Evolutionary conservation across 129 eudicot species (phyloP).

Genomic region (Sambucus nigra): DNA sequence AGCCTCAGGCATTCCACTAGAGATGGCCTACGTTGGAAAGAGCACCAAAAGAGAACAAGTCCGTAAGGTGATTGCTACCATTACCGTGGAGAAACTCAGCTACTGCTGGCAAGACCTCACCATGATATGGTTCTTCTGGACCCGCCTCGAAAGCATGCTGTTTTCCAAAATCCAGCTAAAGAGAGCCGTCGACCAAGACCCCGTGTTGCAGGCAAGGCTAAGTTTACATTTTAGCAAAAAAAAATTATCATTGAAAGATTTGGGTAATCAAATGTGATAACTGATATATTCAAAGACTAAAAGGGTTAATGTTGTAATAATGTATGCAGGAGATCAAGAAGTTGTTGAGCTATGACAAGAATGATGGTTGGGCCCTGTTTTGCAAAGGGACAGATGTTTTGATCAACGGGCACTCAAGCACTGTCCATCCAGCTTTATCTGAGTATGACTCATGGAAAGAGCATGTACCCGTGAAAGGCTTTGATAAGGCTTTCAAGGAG

Average conservation of each 20-base stretch:
- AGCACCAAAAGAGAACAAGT: slow-evolving; percentile 33
- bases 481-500: too few relatives aligned
- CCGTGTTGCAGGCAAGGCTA: slow-evolving; percentile 42
- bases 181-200: slow-evolving; percentile 40
- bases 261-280: too few relatives aligned
- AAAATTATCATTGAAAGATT: too few relatives aligned
- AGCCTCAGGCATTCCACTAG: slow-evolving; percentile 33
- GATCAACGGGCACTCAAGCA: too few relatives aligned
- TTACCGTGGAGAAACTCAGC: slow-evolving; percentile 35
- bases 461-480: too few relatives aligned
- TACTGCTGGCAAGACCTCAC: slow-evolving; percentile 16
- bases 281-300: too few relatives aligned
- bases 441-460: too few relatives aligned
- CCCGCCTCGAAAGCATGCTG: slow-evolving; percentile 60
- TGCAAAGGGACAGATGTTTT: slow-evolving; percentile 41
- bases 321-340: slow-evolving; percentile 55
- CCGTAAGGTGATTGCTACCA: slow-evolving; percentile 24
- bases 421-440: slow-evolving; percentile 24
- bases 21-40: too few relatives aligned
- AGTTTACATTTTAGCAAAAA: too few relatives aligned
- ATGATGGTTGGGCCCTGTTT: slow-evolving; percentile 65
- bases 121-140: slow-evolving; percentile 44
- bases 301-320: too few relatives aligned
- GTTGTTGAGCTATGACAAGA: slow-evolving; percentile 49
- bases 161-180: slow-evolving; percentile 51